phyloP scores from a whole-genome alignment of 371 early-diverging fungal genomes.

The Cladochytrium tenue region DNA sequence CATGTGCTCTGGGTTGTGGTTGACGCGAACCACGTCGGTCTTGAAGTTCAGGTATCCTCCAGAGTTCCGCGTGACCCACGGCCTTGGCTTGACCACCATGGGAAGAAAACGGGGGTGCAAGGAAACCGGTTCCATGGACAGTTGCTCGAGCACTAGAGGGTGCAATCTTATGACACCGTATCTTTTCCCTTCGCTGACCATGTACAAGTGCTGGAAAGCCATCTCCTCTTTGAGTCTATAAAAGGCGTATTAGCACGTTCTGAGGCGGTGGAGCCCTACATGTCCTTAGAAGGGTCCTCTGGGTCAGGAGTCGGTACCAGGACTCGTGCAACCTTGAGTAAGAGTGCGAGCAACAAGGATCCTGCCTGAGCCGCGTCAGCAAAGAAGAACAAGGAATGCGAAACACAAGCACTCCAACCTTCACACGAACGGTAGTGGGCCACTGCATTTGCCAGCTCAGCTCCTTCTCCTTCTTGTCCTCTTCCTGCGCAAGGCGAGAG shows the following conservation, averaged over 20 bases:
- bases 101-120: conserved; percentile 82
- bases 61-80: conserved; percentile 86
- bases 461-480: conserved; percentile 25
- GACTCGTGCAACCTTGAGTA: conserved; percentile 76
- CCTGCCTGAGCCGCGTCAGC: conserved; percentile 48
- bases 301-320: conserved; percentile 48
- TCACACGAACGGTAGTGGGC: conserved; percentile 38
- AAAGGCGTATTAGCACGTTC: background rate
- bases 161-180: conserved; percentile 77
- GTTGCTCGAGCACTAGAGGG: conserved; percentile 67
- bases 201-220: conserved; percentile 81
- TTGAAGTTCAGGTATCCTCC: conserved; percentile 89
- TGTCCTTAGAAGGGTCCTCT: conserved; percentile 16
- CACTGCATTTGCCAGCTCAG: conserved; percentile 56
- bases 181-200: conserved; percentile 56
- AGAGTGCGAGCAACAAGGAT: conserved; percentile 61
- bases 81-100: conserved; percentile 91
- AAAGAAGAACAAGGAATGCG: no score
- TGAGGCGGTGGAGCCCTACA: conserved; percentile 12
- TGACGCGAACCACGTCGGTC: conserved; percentile 71
- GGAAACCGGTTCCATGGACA: conserved; percentile 65
- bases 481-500: conserved; percentile 53
- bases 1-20: conserved; percentile 69
- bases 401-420: conserved; percentile 15
- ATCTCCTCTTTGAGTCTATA: conserved; percentile 52